Percentiles rank a stretch among this genome's conserved stretches.
phyloP scores from a whole-genome alignment of 495 filamentous ascomycete genomes.

The Aspergillus steynii region DNA sequence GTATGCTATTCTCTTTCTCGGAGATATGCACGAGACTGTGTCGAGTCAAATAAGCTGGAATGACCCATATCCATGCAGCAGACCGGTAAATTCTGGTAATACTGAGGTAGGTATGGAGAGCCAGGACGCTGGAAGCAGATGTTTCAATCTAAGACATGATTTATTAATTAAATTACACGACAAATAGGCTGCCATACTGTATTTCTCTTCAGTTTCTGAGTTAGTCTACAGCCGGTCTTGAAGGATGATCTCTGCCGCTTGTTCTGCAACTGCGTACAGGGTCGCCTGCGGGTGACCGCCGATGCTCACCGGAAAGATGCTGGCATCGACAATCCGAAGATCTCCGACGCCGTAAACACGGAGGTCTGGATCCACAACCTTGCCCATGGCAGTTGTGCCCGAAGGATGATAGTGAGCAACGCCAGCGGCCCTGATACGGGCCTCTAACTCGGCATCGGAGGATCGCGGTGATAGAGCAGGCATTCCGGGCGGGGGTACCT shows the following conservation, averaged over 20 bases:
- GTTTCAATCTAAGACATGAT: not conserved
- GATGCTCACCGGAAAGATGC: conserved; percentile 4
- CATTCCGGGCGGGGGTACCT: not conserved
- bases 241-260: conserved; percentile 9
- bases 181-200: not conserved
- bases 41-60: not conserved
- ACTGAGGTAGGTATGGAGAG: not conserved
- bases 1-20: too few species aligned
- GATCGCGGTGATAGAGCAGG: not conserved
- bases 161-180: not conserved
- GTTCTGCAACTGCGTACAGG: conserved; percentile 10
- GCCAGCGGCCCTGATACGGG: not conserved
- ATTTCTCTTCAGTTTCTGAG: too few species aligned
- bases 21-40: too few species aligned
- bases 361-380: conserved; percentile 8
- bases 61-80: not conserved
- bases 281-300: conserved; percentile 1
- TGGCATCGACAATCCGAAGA: not conserved
- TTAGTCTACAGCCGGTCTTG: not conserved
- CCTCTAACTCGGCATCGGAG: not conserved
- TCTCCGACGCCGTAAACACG: conserved; percentile 2
- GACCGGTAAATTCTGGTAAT: not conserved
- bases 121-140: not conserved
- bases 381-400: conserved; percentile 7
- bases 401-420: conserved; percentile 8